Base-by-base conservation (phyloP, 1,284 basidiomycete genomes). In the Marasmius tenuissimus region DNA sequence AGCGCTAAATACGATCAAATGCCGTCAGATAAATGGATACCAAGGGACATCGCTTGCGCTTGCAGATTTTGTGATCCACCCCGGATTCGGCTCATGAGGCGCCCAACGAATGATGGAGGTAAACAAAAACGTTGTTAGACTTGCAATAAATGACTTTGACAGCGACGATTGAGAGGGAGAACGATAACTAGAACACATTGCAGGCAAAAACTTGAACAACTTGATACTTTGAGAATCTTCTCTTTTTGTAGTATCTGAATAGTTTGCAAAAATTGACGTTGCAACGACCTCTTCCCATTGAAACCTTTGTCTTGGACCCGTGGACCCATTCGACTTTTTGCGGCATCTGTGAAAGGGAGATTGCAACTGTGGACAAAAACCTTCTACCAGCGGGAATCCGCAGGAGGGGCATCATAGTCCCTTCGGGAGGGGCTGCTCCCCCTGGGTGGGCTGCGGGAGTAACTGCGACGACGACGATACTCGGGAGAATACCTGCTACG, bases 391-490 rank as follows among this genome's bases (percentile, higher is more conserved):
- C 82, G 80, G 70, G 61, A 27, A 62, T 71, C 69, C 18, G 68
- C 63, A 18, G 58, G 60, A 35, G 63, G 58, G 0, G 60, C 61
- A 7, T 85, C 84, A 66, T 72, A 85, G 56, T 88, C 87, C 66
- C 85, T 78, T 66, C 75, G 82, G 14, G 76, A 63, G 48, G 89
- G 91, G 76, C 90, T 92, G 72, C 87, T 85, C 61, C 88, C 89
- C 69, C 89, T 80, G 60, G 89, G 88, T 40, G 91, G 91, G 75
- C 88, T 91, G 69, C 88, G 82, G 60, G 89, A 92, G 68, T 91
- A 89, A 76, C 89, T 92, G 71, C 84, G 80, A 59, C 91, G 87
- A 71, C 82, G 82, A 68, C 88, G 81, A 66, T 89, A 86, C 67
- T 91, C 89, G 62, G 90, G 89, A 62, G 88, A 90, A 78, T 89